Base-by-base conservation (phyloP, 163 green algal species). In the Picocystis sp. region DNA sequence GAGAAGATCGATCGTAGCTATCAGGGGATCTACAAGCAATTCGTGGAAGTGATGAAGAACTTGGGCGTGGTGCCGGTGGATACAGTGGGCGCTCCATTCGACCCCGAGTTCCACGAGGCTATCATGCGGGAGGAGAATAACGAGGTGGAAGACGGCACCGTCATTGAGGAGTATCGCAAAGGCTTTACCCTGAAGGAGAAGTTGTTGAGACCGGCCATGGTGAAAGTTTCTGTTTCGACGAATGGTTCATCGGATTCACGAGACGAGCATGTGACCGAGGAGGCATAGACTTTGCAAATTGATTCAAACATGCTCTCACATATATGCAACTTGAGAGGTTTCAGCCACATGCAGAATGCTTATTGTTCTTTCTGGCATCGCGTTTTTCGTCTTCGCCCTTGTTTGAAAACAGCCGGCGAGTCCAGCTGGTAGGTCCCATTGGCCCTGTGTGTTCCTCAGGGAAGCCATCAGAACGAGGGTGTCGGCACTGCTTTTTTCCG, bases 141-240 rank as follows among this genome's bases (percentile, higher is more conserved):
- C 41, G 77, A 91, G 2, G 65, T 90, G 17, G 62, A 77, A 6
- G 89, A 98, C 44, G 80, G 80, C 52, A 83, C 77, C 0, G 80
- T 98, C 45, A 64, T 95, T 17, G 55, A 88, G 64, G 89, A 96
- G 64, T 96, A 97, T 74, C 66, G 89, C 21, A 87, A 84, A 63
- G 89, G 89, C 45, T 98, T 94, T 74, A 61, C 55, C 21, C 69
- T 93, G 17, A 77, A 75, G 0, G 77, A 83, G 13, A 77, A 71
- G 61, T 77, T 98, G 55, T 53, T 97, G 41, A 66, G 89, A 17
- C 68, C 89, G 8, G 83, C 87, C 45, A 98, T 97, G 89, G 89
- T 98, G 47, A 88, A 93, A 76, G 85, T 93, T 24, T 33, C 47
- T 11, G 47, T 54, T 38, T 38, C 29, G 5, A 38, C 29, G 13